Base-by-base conservation (phyloP, 306 rosid species). In the Calophaca sinica region DNA sequence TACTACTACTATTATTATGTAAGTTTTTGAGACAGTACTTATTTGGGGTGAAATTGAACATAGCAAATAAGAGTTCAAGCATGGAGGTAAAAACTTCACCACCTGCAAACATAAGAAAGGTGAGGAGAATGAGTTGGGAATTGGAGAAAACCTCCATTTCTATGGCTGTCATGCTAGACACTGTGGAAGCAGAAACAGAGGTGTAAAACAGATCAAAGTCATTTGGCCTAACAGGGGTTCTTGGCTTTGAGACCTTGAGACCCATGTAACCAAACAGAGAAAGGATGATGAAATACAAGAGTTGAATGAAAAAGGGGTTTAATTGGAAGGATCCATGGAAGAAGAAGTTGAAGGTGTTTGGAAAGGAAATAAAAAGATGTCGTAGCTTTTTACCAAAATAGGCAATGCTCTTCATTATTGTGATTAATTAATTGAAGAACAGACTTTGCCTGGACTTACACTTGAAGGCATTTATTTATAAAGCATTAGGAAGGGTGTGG, bases 61-160 rank as follows among this genome's bases (percentile, higher is more conserved):
- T 59, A 2, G 72, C 9, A 31, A 87, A 7, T 4, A 74, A 42
- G 62, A 90, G 87, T 12, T 69, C 83, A 1, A 86, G 77, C 76
- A 84, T 9, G 75, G 98, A 93, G 78, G 79, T 81, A 38, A 89
- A 88, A 57, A 84, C 83, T 57, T 94, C 96, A 0, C 97, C 91
- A 7, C 97, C 96, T 0, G 73, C 2, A 0, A 91, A 74, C 96
- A 94, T 94, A 59, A 77, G 85, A 71, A 82, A 12, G 61, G 79
- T 82, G 9, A 82, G 26, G 33, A 82, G 75, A 72, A 82, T 48
- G 67, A 76, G 85, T 50, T 83, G 86, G 0, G 57, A 73, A 45
- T 78, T 60, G 28, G 83, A 77, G 77, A 82, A 78, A 61, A 2
- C 64, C 73, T 92, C 93, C 92, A 89, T 91, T 80, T 94, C 94